phyloP scores from a whole-genome alignment of 163 green algal species.

The Chloromonas sp. region DNA sequence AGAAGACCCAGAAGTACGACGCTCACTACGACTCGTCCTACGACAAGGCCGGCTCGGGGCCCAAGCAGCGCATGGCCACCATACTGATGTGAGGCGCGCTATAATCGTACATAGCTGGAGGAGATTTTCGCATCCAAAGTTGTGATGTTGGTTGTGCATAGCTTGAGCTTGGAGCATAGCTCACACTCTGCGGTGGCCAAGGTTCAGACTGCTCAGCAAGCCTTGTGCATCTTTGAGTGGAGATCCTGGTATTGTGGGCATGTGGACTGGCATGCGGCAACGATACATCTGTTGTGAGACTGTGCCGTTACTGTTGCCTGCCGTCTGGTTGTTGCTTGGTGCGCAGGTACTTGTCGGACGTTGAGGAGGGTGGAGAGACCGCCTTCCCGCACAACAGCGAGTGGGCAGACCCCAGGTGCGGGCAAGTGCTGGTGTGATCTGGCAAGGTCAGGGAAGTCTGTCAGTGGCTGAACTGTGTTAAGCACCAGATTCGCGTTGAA shows the following conservation, averaged over 20 bases:
- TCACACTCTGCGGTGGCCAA: too few relatives aligned
- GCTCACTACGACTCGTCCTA: constrained; percentile 57
- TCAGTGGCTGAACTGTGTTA: constrained; percentile 6
- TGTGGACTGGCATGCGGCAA: too few relatives aligned
- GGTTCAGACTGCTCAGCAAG: too few relatives aligned
- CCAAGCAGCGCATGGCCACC: constrained; percentile 50
- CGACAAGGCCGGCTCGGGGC: constrained; percentile 26
- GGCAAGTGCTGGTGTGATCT: not conserved
- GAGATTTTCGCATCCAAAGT: too few relatives aligned
- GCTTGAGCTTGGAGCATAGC: too few relatives aligned
- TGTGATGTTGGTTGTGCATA: too few relatives aligned
- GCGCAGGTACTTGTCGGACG: constrained; percentile 17
- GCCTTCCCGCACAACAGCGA: constrained; percentile 56
- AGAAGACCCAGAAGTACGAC: not conserved
- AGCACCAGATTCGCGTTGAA: too few relatives aligned
- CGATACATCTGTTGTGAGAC: too few relatives aligned
- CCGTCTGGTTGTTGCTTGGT: too few relatives aligned
- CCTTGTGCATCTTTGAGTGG: too few relatives aligned
- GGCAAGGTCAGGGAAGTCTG: constrained; percentile 25
- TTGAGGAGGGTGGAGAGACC: constrained; percentile 69
- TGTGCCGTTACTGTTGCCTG: too few relatives aligned
- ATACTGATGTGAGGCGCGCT: constrained; percentile 55
- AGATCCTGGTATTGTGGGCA: too few relatives aligned
- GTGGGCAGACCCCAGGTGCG: constrained; percentile 43
- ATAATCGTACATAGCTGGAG: not conserved